Evolutionary conservation across 768 basidiomycete species (phyloP), one percentile per base, ranked within the genome.

Genomic region (Mycena polygramma): DNA sequence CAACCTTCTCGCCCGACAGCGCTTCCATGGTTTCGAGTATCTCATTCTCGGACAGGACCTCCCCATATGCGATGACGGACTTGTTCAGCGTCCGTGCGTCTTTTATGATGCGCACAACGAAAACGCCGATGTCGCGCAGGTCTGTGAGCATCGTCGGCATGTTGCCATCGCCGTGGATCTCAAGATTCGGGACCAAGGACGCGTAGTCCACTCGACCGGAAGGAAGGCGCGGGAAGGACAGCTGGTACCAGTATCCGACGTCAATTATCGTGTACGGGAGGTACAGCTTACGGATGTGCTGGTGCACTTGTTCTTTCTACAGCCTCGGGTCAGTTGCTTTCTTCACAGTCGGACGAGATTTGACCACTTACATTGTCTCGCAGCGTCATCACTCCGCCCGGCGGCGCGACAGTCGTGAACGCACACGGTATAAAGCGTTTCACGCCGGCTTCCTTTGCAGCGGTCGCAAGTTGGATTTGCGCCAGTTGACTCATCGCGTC

Each of bases 11-110:
- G 1, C 80, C 80, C 4, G 75, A 73, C 6, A 75, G 24, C 11
- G 71, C 58, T 35, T 76, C 75, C 10, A 73, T 70, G n/a, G 79
- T 41, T 26, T 69, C 74, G 24, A 72, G 74, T 30, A 70, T 64
- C 69, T 80, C 77, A 14, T 68, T 63, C 57, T 76, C 66, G 9
- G 75, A 77, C 14, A 75, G 37, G 46, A 79, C 75, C 11, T 80
- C 80, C 30, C 76, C 73, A 68, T 76, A 78, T 7, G 72, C 68
- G 14, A 77, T 74, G 7, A 81, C 77, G 24, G 55, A 73, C 36
- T 76, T 76, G 67, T 82, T 81, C 37, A 80, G 52, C 20, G 81
- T 81, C 10, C 80, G 72, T 43, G 72, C 64, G 54, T 82, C 81
- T 19, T 73, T 74, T 51, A 82, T 73, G 54, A 81, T 79, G 36